Percentiles rank a stretch among this genome's conserved stretches.
phyloP scores from a whole-genome alignment of 1,139 yeast genomes.

The Casaregolazyma lundiana region DNA sequence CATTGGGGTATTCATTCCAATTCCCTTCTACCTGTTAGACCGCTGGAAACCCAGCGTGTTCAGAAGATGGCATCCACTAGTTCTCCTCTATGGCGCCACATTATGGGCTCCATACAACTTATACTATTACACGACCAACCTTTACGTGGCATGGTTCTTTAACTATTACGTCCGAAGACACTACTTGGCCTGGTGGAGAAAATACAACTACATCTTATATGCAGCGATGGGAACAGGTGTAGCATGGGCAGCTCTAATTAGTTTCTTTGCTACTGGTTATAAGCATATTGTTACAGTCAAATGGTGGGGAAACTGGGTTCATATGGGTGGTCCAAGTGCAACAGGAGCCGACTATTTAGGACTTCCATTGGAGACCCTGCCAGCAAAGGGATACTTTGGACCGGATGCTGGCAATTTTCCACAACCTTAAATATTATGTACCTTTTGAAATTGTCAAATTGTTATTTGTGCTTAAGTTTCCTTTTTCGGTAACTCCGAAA shows the following conservation, averaged over 20 bases:
- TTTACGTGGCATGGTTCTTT: constrained; percentile 48
- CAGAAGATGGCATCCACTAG: constrained; percentile 41
- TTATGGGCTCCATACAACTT: constrained; percentile 42
- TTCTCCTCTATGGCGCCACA: constrained; percentile 45
- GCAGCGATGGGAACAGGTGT: constrained; percentile 53
- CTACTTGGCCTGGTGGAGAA: constrained; percentile 44
- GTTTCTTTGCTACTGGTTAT: constrained; percentile 50
- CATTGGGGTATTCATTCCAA: constrained; percentile 39
- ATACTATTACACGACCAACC: constrained; percentile 48
- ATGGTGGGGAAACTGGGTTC: constrained; percentile 59
- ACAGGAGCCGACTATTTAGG: constrained; percentile 32
- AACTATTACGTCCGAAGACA: constrained; percentile 48
- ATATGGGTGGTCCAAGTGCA: constrained; percentile 42
- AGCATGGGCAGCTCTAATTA: constrained; percentile 43
- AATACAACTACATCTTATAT: constrained; percentile 47
- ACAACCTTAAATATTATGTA: not conserved
- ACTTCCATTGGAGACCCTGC: constrained; percentile 20
- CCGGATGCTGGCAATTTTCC: constrained; percentile 28
- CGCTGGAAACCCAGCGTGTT: constrained; percentile 8
- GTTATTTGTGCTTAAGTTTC: not conserved
- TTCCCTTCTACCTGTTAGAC: constrained; percentile 38
- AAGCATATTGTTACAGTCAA: constrained; percentile 32
- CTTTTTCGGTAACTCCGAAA: not conserved
- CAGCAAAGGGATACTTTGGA: constrained; percentile 44
- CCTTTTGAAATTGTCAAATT: not conserved